Base-by-base conservation (phyloP, 2,329 filamentous ascomycete species). In the Colletotrichum cordylinicola region DNA sequence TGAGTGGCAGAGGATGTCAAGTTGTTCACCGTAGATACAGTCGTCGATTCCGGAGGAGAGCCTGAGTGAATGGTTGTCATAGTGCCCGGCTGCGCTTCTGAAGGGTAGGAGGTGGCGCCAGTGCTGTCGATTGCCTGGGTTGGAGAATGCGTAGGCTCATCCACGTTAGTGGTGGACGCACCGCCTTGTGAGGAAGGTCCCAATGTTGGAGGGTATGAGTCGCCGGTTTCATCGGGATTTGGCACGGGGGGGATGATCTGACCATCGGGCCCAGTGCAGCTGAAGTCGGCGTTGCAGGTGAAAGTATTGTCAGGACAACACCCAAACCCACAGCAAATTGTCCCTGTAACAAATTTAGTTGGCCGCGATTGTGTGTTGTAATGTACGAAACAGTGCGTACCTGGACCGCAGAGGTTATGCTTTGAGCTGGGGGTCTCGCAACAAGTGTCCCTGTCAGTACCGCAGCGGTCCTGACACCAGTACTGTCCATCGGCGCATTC, bases 131-230 rank as follows among this genome's bases (percentile, higher is more conserved):
- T 43, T 3, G 39, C 18, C 5, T 43, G 9, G 16, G 1, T 6
- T 48, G 55, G 8, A 3, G 21, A 58, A 58, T 15, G 21, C 0
- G 55, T 18, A 10, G 55, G 24, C 7, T 10, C 6, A 21, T 0
- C 6, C 0, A 48, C 43, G 6, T 48, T 0, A 4, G 43, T 48
- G 0, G 6, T 48, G 43, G 4, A 48, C 1, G 43, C 6, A 48
- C 0, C 0, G 43, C 0, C 10, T 7, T n/a, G 39, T 0, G 39
- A 48, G 18, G 39, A 7, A 4, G 0, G 52, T 0, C 12, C 24
- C 0, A 5, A 4, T 4, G 52, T 56, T 56, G 52, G 18, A 10
- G 24, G 15, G 13, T 2, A 16, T 1, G 13, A 2, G 1, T 58
- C n/a, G 55, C 1, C 55, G 1, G 9, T 0, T 0, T 29, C 55